Percentiles rank a stretch among this genome's conserved stretches.
Conservation (phyloP, 257 asterid species). For the Ligustrum vulgare region DNA sequence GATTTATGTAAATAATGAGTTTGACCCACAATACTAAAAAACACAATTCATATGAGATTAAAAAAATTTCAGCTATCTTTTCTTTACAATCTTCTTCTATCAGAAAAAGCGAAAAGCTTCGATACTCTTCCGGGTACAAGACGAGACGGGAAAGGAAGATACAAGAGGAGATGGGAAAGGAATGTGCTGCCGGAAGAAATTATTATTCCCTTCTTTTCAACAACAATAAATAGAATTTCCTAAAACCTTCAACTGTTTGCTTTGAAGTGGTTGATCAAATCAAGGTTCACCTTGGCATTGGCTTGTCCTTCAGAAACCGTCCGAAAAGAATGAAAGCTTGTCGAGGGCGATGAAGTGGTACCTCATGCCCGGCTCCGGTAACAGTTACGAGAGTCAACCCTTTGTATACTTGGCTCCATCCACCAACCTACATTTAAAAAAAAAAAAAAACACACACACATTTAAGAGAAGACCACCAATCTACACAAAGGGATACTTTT, state of each 20-base stretch:
- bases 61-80: neutral
- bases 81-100: conserved; percentile 3
- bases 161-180: neutral
- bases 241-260: neutral
- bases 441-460: too few species aligned
- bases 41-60: neutral
- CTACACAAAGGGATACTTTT: neutral
- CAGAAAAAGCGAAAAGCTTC: neutral
- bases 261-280: neutral
- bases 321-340: conserved; percentile 77
- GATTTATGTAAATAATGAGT: conserved; percentile 2
- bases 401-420: conserved; percentile 95
- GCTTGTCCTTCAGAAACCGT: conserved; percentile 72
- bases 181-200: neutral
- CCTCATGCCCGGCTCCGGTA: conserved; percentile 97
- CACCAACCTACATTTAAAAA: conserved; percentile 68
- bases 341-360: conserved; percentile 96
- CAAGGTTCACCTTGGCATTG: conserved; percentile 51
- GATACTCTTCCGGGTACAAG: neutral
- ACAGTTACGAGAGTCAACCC: conserved; percentile 86
- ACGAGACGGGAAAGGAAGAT: neutral
- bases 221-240: neutral
- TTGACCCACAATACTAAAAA: conserved; percentile 6
- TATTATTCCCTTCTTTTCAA: conserved; percentile 4
- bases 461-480: neutral